Evolutionary conservation across 2,329 filamentous ascomycete genomes (phyloP).

Genomic region (Geoglossum cookeanum): DNA sequence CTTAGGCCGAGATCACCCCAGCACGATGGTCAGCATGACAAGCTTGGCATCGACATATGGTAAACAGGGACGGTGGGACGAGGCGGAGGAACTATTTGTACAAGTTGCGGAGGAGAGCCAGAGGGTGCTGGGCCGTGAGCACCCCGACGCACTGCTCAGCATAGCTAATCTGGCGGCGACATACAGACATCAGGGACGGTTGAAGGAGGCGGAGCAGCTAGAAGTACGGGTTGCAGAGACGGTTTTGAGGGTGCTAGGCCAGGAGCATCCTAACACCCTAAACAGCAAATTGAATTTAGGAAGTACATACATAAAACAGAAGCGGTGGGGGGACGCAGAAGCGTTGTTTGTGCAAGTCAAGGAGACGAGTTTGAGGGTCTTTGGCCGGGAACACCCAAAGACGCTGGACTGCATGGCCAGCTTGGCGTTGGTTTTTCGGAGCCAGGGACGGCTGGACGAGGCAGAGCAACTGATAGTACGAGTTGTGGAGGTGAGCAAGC

Average conservation of each 20-base stretch:
- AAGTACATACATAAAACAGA: background rate
- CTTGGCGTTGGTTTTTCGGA: background rate
- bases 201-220: background rate
- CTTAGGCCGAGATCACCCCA: background rate
- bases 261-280: background rate
- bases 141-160: background rate
- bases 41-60: background rate
- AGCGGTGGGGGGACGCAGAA: background rate
- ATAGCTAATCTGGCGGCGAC: background rate
- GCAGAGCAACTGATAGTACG: background rate
- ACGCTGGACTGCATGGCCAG: background rate
- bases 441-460: background rate
- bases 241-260: background rate
- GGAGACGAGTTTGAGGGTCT: background rate
- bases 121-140: constrained; percentile 2
- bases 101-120: background rate
- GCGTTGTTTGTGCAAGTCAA: background rate
- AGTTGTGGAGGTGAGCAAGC: background rate
- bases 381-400: background rate
- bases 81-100: constrained; percentile 7
- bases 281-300: background rate
- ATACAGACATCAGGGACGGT: background rate
- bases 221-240: background rate
- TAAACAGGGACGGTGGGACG: constrained; percentile 12
- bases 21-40: background rate